A percentile compares a stretch with the other conserved stretches of the same genome.
These are phyloP conservation scores for Xylariaceae sp. DNA, from an alignment of 2,329 filamentous ascomycete species.

Conservation along the genomic window DNA sequence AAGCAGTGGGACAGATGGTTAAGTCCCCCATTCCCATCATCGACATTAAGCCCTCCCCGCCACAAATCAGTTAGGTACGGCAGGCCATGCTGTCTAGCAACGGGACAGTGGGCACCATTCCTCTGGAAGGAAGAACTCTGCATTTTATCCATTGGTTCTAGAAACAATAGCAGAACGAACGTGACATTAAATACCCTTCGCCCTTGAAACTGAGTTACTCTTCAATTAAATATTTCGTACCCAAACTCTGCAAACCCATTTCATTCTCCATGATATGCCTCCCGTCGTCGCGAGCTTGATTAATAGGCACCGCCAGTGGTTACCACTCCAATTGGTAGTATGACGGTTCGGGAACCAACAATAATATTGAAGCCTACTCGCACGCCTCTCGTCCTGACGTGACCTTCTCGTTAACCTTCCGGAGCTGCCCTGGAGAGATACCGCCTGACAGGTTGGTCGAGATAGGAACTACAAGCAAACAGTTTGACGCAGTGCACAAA, in stretches of 20 bases:
- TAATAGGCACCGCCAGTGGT: background rate
- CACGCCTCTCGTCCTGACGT: too few relatives aligned
- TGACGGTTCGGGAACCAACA: background rate
- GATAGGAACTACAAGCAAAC: background rate
- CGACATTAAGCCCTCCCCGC: background rate
- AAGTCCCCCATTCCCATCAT: slow-evolving; percentile 27
- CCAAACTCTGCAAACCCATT: background rate
- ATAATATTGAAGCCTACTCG: too few relatives aligned
- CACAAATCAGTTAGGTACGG: background rate
- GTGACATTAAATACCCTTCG: slow-evolving; percentile 13
- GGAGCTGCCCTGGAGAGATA: too few relatives aligned
- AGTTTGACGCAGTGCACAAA: background rate
- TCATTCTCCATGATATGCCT: background rate
- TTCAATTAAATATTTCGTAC: background rate
- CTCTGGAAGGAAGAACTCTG: background rate
- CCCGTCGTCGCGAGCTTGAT: background rate
- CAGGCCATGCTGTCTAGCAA: background rate
- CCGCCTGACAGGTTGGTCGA: background rate
- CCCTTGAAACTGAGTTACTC: background rate
- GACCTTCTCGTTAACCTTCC: too few relatives aligned
- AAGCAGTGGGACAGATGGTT: slow-evolving; percentile 86
- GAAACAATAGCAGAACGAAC: slow-evolving; percentile 8
- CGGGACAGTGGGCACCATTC: background rate
- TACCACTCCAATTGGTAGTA: background rate
- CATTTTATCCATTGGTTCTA: slow-evolving; percentile 7